A percentile compares a stretch with the other conserved stretches of the same genome.
Evolutionary conservation across 306 rosid genomes (phyloP).

Genomic region (Corylus americana): DNA sequence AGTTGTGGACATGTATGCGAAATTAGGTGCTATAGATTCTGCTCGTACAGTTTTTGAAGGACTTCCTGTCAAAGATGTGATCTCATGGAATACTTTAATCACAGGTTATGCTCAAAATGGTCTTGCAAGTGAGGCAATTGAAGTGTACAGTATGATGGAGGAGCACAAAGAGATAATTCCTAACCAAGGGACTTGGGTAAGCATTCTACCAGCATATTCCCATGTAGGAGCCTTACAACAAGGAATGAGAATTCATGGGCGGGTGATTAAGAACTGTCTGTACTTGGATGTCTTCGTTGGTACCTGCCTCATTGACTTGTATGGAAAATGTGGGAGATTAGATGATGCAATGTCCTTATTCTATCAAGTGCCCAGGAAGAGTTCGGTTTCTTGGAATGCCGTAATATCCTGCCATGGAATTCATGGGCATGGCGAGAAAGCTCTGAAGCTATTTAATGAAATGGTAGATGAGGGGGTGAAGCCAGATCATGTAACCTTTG

Average conservation of each 20-base stretch:
- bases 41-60: slow-evolving; percentile 40
- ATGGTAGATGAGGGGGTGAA: slow-evolving; percentile 37
- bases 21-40: slow-evolving; percentile 40
- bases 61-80: slow-evolving; percentile 39
- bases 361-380: slow-evolving; percentile 34
- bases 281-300: slow-evolving; percentile 45
- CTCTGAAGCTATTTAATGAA: slow-evolving; percentile 41
- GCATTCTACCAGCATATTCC: slow-evolving; percentile 47
- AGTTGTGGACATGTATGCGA: slow-evolving; percentile 55
- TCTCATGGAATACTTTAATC: slow-evolving; percentile 54
- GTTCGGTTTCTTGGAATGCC: slow-evolving; percentile 48
- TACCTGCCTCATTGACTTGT: slow-evolving; percentile 55
- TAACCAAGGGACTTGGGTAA: slow-evolving; percentile 55
- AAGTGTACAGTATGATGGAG: slow-evolving; percentile 41
- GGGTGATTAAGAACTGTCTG: slow-evolving; percentile 39
- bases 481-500: slow-evolving; percentile 48
- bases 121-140: slow-evolving; percentile 48
- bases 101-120: slow-evolving; percentile 57
- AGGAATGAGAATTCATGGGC: slow-evolving; percentile 54
- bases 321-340: slow-evolving; percentile 56
- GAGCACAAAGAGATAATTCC: slow-evolving; percentile 31
- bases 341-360: slow-evolving; percentile 48
- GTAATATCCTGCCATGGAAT: slow-evolving; percentile 50
- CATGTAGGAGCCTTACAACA: slow-evolving; percentile 48
- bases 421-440: slow-evolving; percentile 46